Conservation (phyloP, 768 basidiomycete genomes). For the Russula dissimulans region DNA sequence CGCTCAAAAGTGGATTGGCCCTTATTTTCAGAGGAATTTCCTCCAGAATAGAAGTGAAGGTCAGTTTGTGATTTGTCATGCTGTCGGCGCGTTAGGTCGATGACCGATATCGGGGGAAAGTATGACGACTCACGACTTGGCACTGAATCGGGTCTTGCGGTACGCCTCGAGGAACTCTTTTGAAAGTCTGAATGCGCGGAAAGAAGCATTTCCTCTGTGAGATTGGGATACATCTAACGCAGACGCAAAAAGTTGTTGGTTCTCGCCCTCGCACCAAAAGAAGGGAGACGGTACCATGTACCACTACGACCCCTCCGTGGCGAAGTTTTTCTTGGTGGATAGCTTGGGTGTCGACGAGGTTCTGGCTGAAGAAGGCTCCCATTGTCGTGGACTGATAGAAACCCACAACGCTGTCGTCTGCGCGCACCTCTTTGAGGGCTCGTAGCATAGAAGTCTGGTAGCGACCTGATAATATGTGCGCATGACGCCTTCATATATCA, state of each 20-base stretch:
- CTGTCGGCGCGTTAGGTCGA: conserved; percentile 30
- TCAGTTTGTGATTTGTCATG: conserved; percentile 69
- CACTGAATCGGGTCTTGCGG: conserved; percentile 77
- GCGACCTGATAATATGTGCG: conserved; percentile 38
- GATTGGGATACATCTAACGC: conserved; percentile 64
- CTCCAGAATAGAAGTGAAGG: conserved; percentile 77
- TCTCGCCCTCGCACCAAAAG: background rate
- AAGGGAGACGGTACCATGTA: conserved; percentile 53
- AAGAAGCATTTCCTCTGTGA: conserved; percentile 73
- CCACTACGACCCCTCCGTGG: conserved; percentile 77
- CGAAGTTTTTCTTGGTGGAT: conserved; percentile 78
- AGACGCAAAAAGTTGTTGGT: background rate
- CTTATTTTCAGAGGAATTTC: conserved; percentile 81
- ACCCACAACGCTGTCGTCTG: conserved; percentile 86
- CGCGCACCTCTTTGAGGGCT: conserved; percentile 82
- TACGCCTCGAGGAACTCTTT: conserved; percentile 72
- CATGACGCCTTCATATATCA: background rate
- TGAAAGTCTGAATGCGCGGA: conserved; percentile 84
- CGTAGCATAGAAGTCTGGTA: conserved; percentile 82
- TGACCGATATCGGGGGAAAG: background rate
- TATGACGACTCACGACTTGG: conserved; percentile 52
- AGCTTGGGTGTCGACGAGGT: conserved; percentile 72
- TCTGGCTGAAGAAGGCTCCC: conserved; percentile 79
- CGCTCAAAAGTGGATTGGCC: conserved; percentile 67
- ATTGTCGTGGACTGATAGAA: conserved; percentile 88